Evolutionary conservation across 495 filamentous ascomycete species (phyloP).

Genomic region (Cairneyella variabilis): DNA sequence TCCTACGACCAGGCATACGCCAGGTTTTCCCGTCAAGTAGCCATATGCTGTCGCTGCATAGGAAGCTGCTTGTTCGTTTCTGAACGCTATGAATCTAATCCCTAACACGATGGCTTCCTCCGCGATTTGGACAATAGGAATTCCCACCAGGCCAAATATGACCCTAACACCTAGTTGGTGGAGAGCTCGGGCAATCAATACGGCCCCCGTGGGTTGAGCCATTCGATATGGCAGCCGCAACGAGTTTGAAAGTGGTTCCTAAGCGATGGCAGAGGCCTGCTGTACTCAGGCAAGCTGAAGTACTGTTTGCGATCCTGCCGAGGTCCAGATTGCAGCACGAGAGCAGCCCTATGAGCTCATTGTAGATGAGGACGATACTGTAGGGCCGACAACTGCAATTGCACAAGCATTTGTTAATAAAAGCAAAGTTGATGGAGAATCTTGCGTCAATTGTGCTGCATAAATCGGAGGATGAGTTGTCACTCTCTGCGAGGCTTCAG

Average conservation of each 20-base stretch:
- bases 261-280: no score
- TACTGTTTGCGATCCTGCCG: no score
- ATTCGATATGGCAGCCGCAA: conserved; percentile 19
- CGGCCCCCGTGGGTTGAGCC: conserved; percentile 46
- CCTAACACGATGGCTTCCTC: conserved; percentile 59
- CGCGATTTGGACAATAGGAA: conserved; percentile 62
- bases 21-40: conserved; percentile 58
- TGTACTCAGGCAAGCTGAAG: no score
- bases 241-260: no score
- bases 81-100: conserved; percentile 61
- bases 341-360: background rate
- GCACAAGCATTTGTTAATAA: no score
- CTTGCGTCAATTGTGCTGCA: background rate
- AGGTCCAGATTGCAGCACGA: no score
- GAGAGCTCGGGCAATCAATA: conserved; percentile 54
- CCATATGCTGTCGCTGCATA: conserved; percentile 64
- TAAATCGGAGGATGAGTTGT: background rate
- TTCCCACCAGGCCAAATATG: conserved; percentile 63
- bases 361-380: background rate
- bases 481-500: background rate
- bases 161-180: conserved; percentile 52
- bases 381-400: no score
- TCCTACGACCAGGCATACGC: conserved; percentile 61
- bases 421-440: no score
- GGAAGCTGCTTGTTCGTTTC: conserved; percentile 63